Base-by-base conservation (phyloP, 768 basidiomycete genomes). In the Xerocomus brunneocitrinus region DNA sequence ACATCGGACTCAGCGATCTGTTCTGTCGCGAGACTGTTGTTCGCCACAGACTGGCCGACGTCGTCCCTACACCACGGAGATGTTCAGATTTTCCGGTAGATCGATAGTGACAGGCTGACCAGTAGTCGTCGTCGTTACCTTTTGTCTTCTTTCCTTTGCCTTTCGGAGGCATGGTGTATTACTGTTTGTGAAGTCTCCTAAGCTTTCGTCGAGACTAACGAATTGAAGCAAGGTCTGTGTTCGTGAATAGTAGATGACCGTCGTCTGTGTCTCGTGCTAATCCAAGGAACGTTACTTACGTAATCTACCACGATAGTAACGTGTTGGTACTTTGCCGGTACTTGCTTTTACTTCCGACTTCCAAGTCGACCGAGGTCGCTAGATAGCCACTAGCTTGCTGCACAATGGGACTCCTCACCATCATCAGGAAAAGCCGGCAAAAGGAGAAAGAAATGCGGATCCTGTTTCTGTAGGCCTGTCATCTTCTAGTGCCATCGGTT, bases 391-490 rank as follows among this genome's bases (percentile, higher is more conserved):
- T 49, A 3, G 27, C n/a, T n/a, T 32, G 22, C 43, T 35, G 42
- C 46, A 43, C 52, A 13, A 94, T 95, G 94, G 97, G 95, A 1
- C 81, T 99, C 39, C 83, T 98, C 54, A 97, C 97, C 6, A 92
- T 98, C 68, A 98, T 99, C 59, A 78, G 97, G 52, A 99, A 99
- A 75, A 95, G 94, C 63, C 78, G 94, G 39, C 85, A 84, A 68
- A 98, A 98, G 68, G 95, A 97, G 71, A 88, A 84, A 69, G 95
- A 98, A 68, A 98, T 98, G 90, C 83, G 95, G 31, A 80, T 98
- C 50, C 78, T 99, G 45, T 98, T 98, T 73, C 83, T 95, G 91
- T 90, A 69, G 55, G 81, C 63, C 19, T 50, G 56, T 40, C 27
- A 47, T 53, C 35, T 46, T 55, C 49, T 16, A 58, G 25, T 28